phyloP scores from a whole-genome alignment of 202 grass and related monocot species.

The Digitaria exilis region DNA sequence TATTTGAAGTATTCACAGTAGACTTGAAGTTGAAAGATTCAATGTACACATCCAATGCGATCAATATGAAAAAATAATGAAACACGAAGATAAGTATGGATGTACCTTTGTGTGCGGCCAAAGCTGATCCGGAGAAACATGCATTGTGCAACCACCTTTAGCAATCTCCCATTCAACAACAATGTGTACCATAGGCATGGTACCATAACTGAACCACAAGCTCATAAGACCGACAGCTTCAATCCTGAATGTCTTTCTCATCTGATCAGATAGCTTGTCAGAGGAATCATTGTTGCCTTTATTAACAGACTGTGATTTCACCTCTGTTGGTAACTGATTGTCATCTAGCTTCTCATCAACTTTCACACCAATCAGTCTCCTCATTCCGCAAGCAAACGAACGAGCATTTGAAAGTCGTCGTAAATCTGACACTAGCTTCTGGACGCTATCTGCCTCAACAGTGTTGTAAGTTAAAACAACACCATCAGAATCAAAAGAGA shows the following conservation, averaged over 20 bases:
- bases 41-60: slow-evolving; percentile 7
- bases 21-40: slow-evolving; percentile 2
- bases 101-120: slow-evolving; percentile 99
- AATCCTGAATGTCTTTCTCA: slow-evolving; percentile 95
- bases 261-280: slow-evolving; percentile 83
- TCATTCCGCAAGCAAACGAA: slow-evolving; percentile 85
- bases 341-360: slow-evolving; percentile 71
- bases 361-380: slow-evolving; percentile 76
- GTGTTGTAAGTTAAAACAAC: slow-evolving; percentile 79
- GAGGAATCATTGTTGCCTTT: slow-evolving; percentile 58
- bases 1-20: background rate
- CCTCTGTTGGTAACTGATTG: slow-evolving; percentile 35
- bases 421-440: slow-evolving; percentile 83
- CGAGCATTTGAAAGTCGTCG: slow-evolving; percentile 75
- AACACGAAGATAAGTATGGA: slow-evolving; percentile 14
- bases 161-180: slow-evolving; percentile 99
- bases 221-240: slow-evolving; percentile 97
- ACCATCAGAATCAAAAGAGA: slow-evolving; percentile 83
- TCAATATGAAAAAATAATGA: background rate
- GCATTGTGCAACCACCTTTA: slow-evolving; percentile 90
- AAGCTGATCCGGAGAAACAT: slow-evolving; percentile 98
- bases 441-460: slow-evolving; percentile 81
- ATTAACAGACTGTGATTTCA: slow-evolving; percentile 55
- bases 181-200: slow-evolving; percentile 97
- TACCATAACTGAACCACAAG: slow-evolving; percentile 94